Conservation (phyloP, 768 basidiomycete genomes). For the Russula compacta region DNA sequence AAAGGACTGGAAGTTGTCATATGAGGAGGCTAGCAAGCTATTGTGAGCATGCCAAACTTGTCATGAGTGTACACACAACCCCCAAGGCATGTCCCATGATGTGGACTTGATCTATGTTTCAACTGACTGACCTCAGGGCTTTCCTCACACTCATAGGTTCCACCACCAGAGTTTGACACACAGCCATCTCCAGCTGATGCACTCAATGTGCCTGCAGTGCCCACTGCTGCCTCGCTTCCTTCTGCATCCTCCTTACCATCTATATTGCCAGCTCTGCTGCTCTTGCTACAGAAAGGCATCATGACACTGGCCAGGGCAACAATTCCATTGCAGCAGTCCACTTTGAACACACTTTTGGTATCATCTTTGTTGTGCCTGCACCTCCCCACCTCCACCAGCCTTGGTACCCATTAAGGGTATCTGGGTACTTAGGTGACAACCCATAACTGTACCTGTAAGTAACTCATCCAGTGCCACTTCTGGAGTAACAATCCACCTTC, state of each 20-base stretch:
- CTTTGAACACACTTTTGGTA: conserved; percentile 34
- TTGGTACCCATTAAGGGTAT: too few relatives aligned
- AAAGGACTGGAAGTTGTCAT: conserved; percentile 92
- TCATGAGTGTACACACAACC: conserved; percentile 90
- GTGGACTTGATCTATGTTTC: neutral
- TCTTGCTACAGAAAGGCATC: conserved; percentile 21
- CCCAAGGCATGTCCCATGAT: conserved; percentile 42
- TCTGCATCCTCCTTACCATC: conserved; percentile 27
- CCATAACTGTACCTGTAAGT: too few relatives aligned
- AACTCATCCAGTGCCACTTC: too few relatives aligned
- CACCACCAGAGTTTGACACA: conserved; percentile 58
- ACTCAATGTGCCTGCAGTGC: conserved; percentile 24
- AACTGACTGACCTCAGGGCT: neutral
- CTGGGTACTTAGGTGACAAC: too few relatives aligned
- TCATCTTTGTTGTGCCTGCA: too few relatives aligned
- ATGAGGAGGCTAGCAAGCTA: conserved; percentile 91
- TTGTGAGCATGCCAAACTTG: conserved; percentile 75
- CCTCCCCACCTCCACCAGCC: too few relatives aligned
- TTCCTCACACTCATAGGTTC: conserved; percentile 22
- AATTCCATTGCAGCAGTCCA: conserved; percentile 33
- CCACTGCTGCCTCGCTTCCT: conserved; percentile 24
- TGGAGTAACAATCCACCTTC: too few relatives aligned
- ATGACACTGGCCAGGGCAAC: conserved; percentile 26
- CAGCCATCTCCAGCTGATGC: conserved; percentile 25
- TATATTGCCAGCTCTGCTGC: conserved; percentile 25